These are phyloP conservation scores for Sporothrix brasiliensis DNA, from an alignment of 2,329 filamentous ascomycete species.

Conservation along the genomic window DNA sequence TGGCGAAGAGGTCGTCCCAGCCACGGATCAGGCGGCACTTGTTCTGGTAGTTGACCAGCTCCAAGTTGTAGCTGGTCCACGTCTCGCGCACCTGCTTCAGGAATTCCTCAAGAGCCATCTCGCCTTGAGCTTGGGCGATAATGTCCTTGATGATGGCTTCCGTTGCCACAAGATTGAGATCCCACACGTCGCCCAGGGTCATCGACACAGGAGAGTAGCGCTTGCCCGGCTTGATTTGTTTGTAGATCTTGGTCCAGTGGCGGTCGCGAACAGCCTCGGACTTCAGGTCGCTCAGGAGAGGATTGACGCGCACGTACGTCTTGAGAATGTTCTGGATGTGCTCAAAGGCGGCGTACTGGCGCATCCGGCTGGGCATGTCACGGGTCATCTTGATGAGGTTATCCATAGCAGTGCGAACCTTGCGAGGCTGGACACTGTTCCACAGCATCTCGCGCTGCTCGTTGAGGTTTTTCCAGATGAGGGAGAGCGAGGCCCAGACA, in stretches of 20 bases:
- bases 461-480: conserved; percentile 95
- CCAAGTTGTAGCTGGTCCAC: conserved; percentile 93
- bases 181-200: conserved; percentile 98
- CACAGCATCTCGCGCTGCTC: conserved; percentile 90
- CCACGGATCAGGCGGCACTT: conserved; percentile 96
- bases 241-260: conserved; percentile 98
- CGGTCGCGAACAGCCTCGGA: conserved; percentile 95
- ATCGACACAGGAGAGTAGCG: conserved; percentile 92
- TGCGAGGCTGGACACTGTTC: conserved; percentile 93
- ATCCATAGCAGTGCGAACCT: conserved; percentile 86
- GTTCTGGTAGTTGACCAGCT: conserved; percentile 95
- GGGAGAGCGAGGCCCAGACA: conserved; percentile 93
- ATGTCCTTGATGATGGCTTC: conserved; percentile 90
- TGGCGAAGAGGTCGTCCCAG: conserved; percentile 97
- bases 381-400: conserved; percentile 96
- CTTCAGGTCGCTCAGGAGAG: conserved; percentile 84
- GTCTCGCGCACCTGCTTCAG: conserved; percentile 93
- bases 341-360: conserved; percentile 99
- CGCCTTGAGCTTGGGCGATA: conserved; percentile 91
- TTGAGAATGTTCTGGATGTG: conserved; percentile 92
- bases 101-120: conserved; percentile 98
- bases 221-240: conserved; percentile 87
- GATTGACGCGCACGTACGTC: conserved; percentile 87
- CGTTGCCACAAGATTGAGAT: conserved; percentile 84
- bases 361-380: conserved; percentile 98